Conservation (phyloP, 2,329 filamentous ascomycete species). For the Exophiala sp. region DNA sequence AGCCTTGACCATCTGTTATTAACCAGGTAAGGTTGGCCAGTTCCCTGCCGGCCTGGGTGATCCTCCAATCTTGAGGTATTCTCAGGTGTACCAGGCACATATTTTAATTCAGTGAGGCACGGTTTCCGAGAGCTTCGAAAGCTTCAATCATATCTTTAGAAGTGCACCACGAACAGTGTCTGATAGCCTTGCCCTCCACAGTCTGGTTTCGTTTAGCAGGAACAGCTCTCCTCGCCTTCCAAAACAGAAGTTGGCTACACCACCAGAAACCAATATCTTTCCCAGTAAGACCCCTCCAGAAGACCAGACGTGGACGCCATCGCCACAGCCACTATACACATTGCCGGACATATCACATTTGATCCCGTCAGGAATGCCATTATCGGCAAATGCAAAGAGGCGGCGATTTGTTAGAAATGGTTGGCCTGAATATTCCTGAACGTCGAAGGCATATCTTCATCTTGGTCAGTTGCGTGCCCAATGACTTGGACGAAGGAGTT, state of each 20-base stretch:
- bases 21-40: no score
- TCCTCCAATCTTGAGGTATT: no score
- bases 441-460: conserved; percentile 40
- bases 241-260: conserved; percentile 50
- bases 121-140: no score
- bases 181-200: conserved; percentile 40
- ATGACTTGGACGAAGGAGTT: no score
- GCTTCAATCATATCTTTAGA: background rate
- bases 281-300: conserved; percentile 48
- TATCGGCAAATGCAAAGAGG: conserved; percentile 51
- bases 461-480: background rate
- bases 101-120: no score
- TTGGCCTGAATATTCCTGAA: conserved; percentile 31
- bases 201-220: conserved; percentile 4
- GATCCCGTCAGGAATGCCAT: conserved; percentile 46
- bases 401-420: conserved; percentile 48
- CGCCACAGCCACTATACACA: conserved; percentile 53
- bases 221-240: conserved; percentile 24
- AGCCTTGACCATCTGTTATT: no score
- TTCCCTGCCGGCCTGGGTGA: no score
- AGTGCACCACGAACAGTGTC: conserved; percentile 35
- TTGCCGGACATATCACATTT: conserved; percentile 53
- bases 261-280: conserved; percentile 54
- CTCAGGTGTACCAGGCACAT: no score
- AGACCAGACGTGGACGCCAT: conserved; percentile 55